Evolutionary conservation across 345 rosid genomes (phyloP).

Genomic region (Psidium friedrichsthalianum): DNA sequence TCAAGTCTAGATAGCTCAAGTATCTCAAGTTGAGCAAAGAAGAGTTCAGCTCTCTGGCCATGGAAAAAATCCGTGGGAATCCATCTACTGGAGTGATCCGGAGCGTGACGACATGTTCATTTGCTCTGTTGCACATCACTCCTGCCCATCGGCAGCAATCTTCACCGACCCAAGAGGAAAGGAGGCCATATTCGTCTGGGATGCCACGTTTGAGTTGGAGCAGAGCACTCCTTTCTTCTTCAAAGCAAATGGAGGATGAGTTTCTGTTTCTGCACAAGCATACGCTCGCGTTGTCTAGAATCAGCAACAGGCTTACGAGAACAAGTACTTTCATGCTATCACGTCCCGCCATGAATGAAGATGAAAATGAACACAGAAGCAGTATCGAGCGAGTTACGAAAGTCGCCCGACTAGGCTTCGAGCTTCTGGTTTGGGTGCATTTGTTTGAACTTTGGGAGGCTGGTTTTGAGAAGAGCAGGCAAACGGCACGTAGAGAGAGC

Average conservation of each 20-base stretch:
- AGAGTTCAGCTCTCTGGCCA: neutral
- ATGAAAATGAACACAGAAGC: no score
- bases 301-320: neutral
- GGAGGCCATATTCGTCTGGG: neutral
- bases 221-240: neutral
- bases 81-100: neutral
- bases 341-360: neutral
- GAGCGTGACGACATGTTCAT: neutral
- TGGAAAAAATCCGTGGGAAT: no score
- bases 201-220: neutral
- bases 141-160: constrained; percentile 2
- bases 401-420: no score
- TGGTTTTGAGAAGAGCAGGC: no score
- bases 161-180: neutral
- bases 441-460: no score
- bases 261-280: neutral
- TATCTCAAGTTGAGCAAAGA: neutral
- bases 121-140: neutral
- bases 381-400: no score
- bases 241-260: neutral
- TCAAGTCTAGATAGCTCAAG: neutral
- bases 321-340: neutral
- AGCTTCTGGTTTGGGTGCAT: no score
- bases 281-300: neutral
- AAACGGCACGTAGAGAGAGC: no score